phyloP scores from a whole-genome alignment of 176 grass and related monocot genomes.

The Rhynchospora pubera region DNA sequence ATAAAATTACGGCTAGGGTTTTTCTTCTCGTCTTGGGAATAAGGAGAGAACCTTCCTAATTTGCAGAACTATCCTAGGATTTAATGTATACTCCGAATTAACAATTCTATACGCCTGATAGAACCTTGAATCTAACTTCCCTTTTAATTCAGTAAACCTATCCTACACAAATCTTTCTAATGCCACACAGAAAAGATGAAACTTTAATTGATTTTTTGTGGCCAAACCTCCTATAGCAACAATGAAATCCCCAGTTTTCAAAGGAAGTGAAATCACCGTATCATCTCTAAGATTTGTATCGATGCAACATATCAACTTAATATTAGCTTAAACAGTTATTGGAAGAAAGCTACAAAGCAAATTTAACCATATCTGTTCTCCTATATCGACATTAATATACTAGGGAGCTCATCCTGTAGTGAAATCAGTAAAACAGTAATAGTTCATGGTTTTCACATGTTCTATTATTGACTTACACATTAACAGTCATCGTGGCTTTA shows the following conservation, averaged over 20 bases:
- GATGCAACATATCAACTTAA: background rate
- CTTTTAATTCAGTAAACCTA: background rate
- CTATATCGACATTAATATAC: background rate
- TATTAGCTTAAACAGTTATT: too few species aligned
- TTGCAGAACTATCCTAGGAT: background rate
- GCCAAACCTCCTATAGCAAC: background rate
- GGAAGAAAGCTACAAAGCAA: background rate
- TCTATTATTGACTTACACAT: background rate
- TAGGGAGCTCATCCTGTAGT: background rate
- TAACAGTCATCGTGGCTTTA: background rate
- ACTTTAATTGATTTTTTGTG: background rate
- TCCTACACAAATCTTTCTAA: background rate
- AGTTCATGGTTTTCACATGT: background rate
- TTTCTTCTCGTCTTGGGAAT: background rate
- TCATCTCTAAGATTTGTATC: background rate
- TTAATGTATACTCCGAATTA: background rate
- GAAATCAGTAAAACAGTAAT: background rate
- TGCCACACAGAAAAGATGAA: background rate
- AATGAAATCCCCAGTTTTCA: too few species aligned
- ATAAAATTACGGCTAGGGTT: background rate
- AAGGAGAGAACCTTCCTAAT: background rate
- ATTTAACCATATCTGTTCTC: background rate
- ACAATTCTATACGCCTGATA: background rate
- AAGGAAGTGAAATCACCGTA: too few species aligned
- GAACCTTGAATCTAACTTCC: background rate